Base-by-base conservation (phyloP, 768 basidiomycete species). In the Crassisporium funariophilum region DNA sequence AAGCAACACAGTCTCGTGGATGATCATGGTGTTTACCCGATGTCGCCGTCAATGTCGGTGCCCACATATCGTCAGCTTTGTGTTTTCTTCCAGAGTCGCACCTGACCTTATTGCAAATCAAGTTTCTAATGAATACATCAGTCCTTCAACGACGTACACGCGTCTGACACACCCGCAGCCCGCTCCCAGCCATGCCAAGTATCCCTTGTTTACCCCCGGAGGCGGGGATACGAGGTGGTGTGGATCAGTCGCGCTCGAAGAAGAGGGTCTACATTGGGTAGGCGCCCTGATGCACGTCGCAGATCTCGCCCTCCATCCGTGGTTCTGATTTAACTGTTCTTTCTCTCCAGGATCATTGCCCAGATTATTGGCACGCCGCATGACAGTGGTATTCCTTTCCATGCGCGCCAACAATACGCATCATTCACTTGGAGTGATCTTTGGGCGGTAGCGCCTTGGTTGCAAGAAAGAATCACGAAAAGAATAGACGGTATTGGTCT, bases 381-480 rank as follows among this genome's bases (percentile, higher is more conserved):
- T 10, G 73, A 74, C 19, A 58, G 61, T 40, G 63, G 67, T 23
- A 67, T 68, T 44, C 58, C 68, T 16, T 77, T 74, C 12, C 58
- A 72, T 3, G 73, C 78, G 39, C 69, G 80, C 33, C 70, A 70
- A 13, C 85, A 83, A 39, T 91, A 83, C 60, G 80, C 79, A 5
- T 88, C 87, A 9, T 82, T 91, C 49, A 76, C 75, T 0, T 85
- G 82, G 81, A 67, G 69, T 15, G 90, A 91, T 61, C 66, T 92
- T 29, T 73, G 74, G 60, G 75, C 81, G 23, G 79, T 91, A 47
- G 86, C 89, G 29, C 90, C 88, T 3, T 91, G 90, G 90, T 77
- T 91, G 70, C 76, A 83, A 47, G 78, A 82, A 43, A 71, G 70
- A 45, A 74, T 88, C 46, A 77, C 81, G 22, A 82, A 73, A 58